Base-by-base conservation (phyloP, 441 rosid genomes). In the Iberis amara region DNA sequence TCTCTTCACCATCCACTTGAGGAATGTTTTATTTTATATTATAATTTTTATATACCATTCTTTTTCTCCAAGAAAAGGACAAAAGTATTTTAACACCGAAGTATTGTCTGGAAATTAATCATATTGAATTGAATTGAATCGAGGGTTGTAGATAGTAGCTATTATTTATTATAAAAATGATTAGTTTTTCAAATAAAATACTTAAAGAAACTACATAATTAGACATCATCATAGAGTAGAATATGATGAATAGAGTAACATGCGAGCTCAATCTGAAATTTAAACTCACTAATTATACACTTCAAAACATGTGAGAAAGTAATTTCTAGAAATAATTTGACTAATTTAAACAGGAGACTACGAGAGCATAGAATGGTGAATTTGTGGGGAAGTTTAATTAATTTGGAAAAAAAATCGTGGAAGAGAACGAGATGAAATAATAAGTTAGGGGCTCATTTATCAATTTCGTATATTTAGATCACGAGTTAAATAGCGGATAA, bases 401-500 rank as follows among this genome's bases (percentile, higher is more conserved):
- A n/a, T 14, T 23, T n/a, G 4, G 4, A 33, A 43, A 6, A 61
- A 44, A 14, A 3, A 15, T 3, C 21, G 0, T 21, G 24, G 57
- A 26, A 7, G 13, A 1, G 31, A 57, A 14, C 32, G 24, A 43
- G 24, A 65, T 1, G 7, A 52, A 31, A 24, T 13, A 7, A 23
- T 18, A 64, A 52, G 12, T 38, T 31, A 13, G 14, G 64, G 64
- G 21, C 46, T 30, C 21, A 18, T 18, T n/a, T 18, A 18, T 18
- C 21, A 18, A 18, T 18, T 18, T 18, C 21, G 3, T 18, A 18
- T 18, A 18, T 18, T 18, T 35, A 6, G 8, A n/a, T 66, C 70
- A 59, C 54, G 54, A 44, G 51, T 44, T 65, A 61, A 66, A 47
- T 59, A 59, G 44, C 14, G 6, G 56, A 4, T 53, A 37, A 27